phyloP scores from a whole-genome alignment of 495 filamentous ascomycete genomes.

The Talaromyces adpressus region DNA sequence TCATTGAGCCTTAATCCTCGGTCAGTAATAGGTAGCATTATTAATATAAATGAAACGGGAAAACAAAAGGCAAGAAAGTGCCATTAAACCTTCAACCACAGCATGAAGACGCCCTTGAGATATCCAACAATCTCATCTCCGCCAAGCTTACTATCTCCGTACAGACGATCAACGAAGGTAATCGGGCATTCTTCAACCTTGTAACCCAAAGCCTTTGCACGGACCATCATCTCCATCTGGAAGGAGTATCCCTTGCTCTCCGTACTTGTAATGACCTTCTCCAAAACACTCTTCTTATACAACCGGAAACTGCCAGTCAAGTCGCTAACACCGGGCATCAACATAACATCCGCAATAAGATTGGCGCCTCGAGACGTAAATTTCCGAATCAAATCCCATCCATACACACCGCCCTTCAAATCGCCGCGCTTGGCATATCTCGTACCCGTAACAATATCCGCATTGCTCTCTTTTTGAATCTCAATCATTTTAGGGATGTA shows the following conservation, averaged over 20 bases:
- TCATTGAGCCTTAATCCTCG: background rate
- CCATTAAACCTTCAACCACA: constrained; percentile 78
- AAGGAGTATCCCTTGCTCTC: constrained; percentile 96
- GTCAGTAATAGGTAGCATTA: background rate
- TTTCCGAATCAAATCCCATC: constrained; percentile 97
- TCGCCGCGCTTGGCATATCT: constrained; percentile 65
- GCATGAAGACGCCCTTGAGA: constrained; percentile 79
- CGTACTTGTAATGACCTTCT: constrained; percentile 79
- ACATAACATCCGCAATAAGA: constrained; percentile 88
- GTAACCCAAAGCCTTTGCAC: constrained; percentile 88
- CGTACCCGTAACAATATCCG: constrained; percentile 95
- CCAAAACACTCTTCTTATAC: constrained; percentile 84
- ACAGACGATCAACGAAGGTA: constrained; percentile 89
- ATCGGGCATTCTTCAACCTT: constrained; percentile 91
- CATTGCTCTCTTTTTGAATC: constrained; percentile 60
- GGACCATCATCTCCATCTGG: constrained; percentile 97
- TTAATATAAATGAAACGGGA: background rate
- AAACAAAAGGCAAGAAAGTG: constrained; percentile 9
- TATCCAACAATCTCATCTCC: constrained; percentile 98
- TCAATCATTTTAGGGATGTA: constrained; percentile 87
- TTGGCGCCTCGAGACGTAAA: constrained; percentile 86
- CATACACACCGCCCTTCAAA: constrained; percentile 80
- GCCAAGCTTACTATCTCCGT: constrained; percentile 91
- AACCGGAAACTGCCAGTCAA: constrained; percentile 89
- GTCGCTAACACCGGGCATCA: constrained; percentile 93